Conservation (phyloP, 2,329 filamentous ascomycete species). For the Triangularia setosa region DNA sequence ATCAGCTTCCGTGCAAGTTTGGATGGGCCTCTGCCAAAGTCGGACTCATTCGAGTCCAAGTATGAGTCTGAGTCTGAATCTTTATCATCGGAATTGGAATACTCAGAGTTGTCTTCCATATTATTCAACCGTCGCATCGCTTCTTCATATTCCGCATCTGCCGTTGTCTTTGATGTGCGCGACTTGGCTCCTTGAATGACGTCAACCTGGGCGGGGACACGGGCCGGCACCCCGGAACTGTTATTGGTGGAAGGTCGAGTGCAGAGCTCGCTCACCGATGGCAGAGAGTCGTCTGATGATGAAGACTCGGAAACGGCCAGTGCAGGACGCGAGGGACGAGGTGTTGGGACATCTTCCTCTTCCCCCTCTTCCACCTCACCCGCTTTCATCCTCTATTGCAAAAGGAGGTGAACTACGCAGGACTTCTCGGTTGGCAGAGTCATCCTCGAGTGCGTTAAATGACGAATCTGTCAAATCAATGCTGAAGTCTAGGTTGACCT, state of each 20-base stretch:
- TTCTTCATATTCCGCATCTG: conserved; percentile 41
- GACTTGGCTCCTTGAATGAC: conserved; percentile 27
- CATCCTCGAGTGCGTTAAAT: conserved; percentile 21
- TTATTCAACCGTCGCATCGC: conserved; percentile 42
- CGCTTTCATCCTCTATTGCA: neutral
- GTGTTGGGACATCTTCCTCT: neutral
- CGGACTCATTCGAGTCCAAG: neutral
- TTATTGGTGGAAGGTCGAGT: conserved; percentile 34
- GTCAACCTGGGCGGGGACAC: conserved; percentile 27
- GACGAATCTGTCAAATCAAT: conserved; percentile 34
- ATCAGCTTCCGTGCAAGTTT: conserved; percentile 15
- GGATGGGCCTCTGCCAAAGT: neutral
- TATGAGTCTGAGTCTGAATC: neutral
- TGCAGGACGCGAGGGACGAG: neutral
- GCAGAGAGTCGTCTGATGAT: conserved; percentile 22
- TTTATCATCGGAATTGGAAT: conserved; percentile 23
- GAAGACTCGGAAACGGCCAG: conserved; percentile 1
- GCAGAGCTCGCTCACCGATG: conserved; percentile 40
- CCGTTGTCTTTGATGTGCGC: conserved; percentile 26
- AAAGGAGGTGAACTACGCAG: neutral
- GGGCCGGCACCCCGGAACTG: conserved; percentile 21
- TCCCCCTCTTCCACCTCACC: neutral
- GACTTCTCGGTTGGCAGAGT: neutral
- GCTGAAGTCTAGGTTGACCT: conserved; percentile 43
- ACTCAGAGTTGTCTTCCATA: conserved; percentile 26